Evolutionary conservation across 225 moss, liverwort and hornwort species (phyloP), one percentile per base, ranked within the genome.

Genomic region (Climacium dendroides): DNA sequence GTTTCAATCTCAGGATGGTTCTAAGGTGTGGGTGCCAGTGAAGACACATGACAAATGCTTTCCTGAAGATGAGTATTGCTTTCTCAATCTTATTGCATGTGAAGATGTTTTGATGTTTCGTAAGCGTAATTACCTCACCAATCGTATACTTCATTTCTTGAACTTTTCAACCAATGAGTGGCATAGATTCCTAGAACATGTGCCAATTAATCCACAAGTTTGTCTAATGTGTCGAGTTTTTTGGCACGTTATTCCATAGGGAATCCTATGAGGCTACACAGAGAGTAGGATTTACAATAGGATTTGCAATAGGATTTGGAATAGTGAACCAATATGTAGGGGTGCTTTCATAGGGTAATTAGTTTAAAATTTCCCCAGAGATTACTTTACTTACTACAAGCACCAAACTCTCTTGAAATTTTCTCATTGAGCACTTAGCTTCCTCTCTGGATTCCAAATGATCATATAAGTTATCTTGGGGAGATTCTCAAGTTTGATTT

Each of bases 61-160:
- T 16, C 16, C 6, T 72, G 15, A 9, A 3, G 9, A 2, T 3
- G 1, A 5, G 9, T 5, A 6, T 28, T 9, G 1, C 0, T 1
- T 2, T 3, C 1, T 71, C 5, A 2, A 26, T 16, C 16, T 72
- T 28, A 9, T 9, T 16, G 43, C 43, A 9, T 45, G 71, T 28
- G 71, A 43, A 28, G 71, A 5, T 73, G 6, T 30, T 73, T 47
- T 73, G 16, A 30, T 47, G 30, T 6, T 43, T 5, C 9, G 10
- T 10, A 28, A 29, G n/a, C n/a, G n/a, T n/a, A n/a, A n/a, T n/a
- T n/a, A n/a, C n/a, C n/a, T n/a, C n/a, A n/a, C n/a, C n/a, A n/a
- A n/a, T n/a, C n/a, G n/a, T n/a, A 9, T 26, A 15, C 3, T 47
- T 0, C 19, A n/a, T 47, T 73, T 16, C 11, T n/a, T 73, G 10